Evolutionary conservation across 768 basidiomycete species (phyloP).

Genomic region (Boletus patriciae): DNA sequence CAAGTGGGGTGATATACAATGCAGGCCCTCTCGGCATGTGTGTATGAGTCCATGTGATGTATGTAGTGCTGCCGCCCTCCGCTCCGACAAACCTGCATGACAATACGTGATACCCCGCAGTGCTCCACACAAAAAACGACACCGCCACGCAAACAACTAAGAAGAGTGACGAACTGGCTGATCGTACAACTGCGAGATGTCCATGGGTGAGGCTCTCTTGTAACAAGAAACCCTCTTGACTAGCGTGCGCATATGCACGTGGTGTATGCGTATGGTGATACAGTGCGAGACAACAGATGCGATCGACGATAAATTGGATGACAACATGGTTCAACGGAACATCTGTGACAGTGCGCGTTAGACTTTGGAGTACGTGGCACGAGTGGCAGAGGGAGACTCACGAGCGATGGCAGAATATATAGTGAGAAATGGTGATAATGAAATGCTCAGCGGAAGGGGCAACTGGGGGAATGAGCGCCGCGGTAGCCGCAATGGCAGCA

Average conservation of each 20-base stretch:
- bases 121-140: constrained; percentile 12
- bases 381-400: constrained; percentile 8
- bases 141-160: constrained; percentile 8
- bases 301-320: constrained; percentile 33
- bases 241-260: constrained; percentile 38
- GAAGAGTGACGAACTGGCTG: constrained; percentile 9
- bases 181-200: constrained; percentile 32
- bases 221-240: constrained; percentile 11
- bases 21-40: constrained; percentile 24
- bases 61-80: constrained; percentile 15
- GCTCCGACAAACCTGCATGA: constrained; percentile 26
- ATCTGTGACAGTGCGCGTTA: constrained; percentile 13
- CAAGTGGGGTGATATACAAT: constrained; percentile 26
- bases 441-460: constrained; percentile 58
- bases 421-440: constrained; percentile 15
- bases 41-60: constrained; percentile 25
- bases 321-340: constrained; percentile 29
- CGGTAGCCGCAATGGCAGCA: constrained; percentile 80
- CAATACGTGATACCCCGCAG: constrained; percentile 15
- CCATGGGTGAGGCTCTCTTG: constrained; percentile 11
- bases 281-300: constrained; percentile 31
- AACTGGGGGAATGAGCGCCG: constrained; percentile 55
- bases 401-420: constrained; percentile 30
- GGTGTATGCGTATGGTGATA: constrained; percentile 36
- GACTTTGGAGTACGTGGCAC: background rate